A percentile compares a stretch with the other conserved stretches of the same genome.
These are phyloP conservation scores for Helianthus tuberosus DNA, from an alignment of 129 eudicot genomes.

Conservation along the genomic window DNA sequence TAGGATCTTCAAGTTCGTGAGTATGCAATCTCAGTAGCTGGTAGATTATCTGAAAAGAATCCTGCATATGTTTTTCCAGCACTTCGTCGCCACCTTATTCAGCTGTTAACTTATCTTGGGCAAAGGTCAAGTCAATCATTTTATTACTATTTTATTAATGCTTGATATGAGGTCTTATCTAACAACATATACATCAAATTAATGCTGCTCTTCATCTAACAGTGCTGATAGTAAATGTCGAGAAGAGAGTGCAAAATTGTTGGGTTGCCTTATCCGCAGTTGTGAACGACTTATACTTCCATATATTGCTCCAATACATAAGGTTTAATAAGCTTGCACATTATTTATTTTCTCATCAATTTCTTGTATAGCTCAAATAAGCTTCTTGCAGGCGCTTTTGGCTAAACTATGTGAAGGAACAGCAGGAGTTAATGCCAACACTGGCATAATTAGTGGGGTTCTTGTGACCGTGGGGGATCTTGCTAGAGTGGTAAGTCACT, in stretches of 20 bases:
- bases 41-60: conserved; percentile 93
- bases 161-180: conserved; percentile 1
- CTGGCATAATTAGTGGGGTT: conserved; percentile 87
- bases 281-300: conserved; percentile 95
- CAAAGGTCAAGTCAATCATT: conserved; percentile 61
- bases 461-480: conserved; percentile 96
- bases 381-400: conserved; percentile 74
- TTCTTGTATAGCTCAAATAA: conserved; percentile 15
- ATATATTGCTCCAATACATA: conserved; percentile 92
- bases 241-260: conserved; percentile 95
- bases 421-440: conserved; percentile 79
- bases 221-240: conserved; percentile 93
- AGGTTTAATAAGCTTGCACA: conserved; percentile 47
- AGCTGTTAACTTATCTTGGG: conserved; percentile 75
- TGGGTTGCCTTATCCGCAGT: conserved; percentile 95
- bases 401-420: conserved; percentile 91
- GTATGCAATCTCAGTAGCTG: conserved; percentile 90
- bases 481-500: conserved; percentile 86
- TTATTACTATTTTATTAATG: conserved; percentile 7
- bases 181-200: conserved; percentile 5
- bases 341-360: conserved; percentile 1
- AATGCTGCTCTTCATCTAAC: conserved; percentile 28
- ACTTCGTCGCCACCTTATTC: conserved; percentile 94
- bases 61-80: conserved; percentile 99
- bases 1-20: conserved; percentile 95